A percentile compares a stretch with the other conserved stretches of the same genome.
These are phyloP conservation scores for Diplodia intermedia DNA, from an alignment of 2,329 filamentous ascomycete genomes.

Conservation along the genomic window DNA sequence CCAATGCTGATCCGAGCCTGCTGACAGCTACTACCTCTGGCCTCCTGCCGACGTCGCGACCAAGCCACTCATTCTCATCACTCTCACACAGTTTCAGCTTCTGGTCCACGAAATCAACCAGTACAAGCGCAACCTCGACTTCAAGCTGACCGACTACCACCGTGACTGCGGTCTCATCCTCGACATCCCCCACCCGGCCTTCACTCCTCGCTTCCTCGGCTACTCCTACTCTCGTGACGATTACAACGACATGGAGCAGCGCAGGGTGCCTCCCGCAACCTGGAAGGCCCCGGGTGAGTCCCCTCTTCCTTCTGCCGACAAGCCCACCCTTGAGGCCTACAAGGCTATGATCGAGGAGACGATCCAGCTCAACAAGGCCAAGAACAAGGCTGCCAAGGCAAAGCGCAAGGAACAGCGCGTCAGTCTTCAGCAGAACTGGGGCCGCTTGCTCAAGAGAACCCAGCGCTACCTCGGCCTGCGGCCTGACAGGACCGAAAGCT, in stretches of 20 bases:
- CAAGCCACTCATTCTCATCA: conserved; percentile 70
- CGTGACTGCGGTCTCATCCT: conserved; percentile 65
- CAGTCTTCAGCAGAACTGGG: conserved; percentile 60
- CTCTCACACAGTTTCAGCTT: conserved; percentile 67
- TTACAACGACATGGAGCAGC: conserved; percentile 49
- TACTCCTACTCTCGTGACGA: conserved; percentile 57
- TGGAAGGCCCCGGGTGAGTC: conserved; percentile 35
- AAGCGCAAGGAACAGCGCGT: conserved; percentile 60
- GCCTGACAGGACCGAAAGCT: conserved; percentile 38
- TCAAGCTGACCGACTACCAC: conserved; percentile 65
- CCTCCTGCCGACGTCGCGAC: conserved; percentile 53
- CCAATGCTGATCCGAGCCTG: neutral
- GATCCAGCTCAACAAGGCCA: conserved; percentile 58
- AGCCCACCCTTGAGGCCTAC: conserved; percentile 57
- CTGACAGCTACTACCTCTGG: conserved; percentile 70
- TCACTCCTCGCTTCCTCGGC: conserved; percentile 72
- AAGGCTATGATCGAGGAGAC: conserved; percentile 61
- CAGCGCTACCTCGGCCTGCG: conserved; percentile 76
- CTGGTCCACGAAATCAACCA: conserved; percentile 71
- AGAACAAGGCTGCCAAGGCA: conserved; percentile 56
- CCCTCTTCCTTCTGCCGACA: conserved; percentile 40
- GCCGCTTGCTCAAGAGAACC: conserved; percentile 65
- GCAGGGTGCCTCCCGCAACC: conserved; percentile 41
- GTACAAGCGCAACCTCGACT: conserved; percentile 57
- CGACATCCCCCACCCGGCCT: conserved; percentile 67